Evolutionary conservation across 2,329 filamentous ascomycete genomes (phyloP).

Genomic region (Fusarium chaquense): DNA sequence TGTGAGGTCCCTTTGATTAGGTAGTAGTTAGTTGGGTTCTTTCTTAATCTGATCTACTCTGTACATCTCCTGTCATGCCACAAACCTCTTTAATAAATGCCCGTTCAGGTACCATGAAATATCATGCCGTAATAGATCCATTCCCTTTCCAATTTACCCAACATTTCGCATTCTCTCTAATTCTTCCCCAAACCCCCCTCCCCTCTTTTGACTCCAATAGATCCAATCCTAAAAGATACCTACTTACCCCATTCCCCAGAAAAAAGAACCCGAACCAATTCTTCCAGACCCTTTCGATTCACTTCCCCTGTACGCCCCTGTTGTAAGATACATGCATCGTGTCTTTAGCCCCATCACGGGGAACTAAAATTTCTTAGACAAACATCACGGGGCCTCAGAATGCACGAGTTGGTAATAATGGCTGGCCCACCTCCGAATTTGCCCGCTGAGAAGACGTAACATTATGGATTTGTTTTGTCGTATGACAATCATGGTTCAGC

Average conservation of each 20-base stretch:
- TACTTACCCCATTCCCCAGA: slow-evolving; percentile 28
- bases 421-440: slow-evolving; percentile 37
- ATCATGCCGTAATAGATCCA: background rate
- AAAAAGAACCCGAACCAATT: slow-evolving; percentile 22
- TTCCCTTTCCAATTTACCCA: slow-evolving; percentile 10
- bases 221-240: background rate
- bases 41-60: slow-evolving; percentile 39
- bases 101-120: background rate
- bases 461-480: slow-evolving; percentile 41
- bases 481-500: slow-evolving; percentile 27
- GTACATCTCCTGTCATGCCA: slow-evolving; percentile 35
- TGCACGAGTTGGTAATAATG: slow-evolving; percentile 44
- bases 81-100: background rate
- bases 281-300: slow-evolving; percentile 43
- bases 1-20: slow-evolving; percentile 1
- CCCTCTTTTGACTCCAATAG: slow-evolving; percentile 13
- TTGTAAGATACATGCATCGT: slow-evolving; percentile 38
- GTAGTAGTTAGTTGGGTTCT: slow-evolving; percentile 2
- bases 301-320: slow-evolving; percentile 28
- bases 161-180: slow-evolving; percentile 12
- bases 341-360: slow-evolving; percentile 38
- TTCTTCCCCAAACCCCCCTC: slow-evolving; percentile 20
- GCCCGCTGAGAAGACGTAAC: slow-evolving; percentile 37
- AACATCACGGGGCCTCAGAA: slow-evolving; percentile 33
- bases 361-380: slow-evolving; percentile 36